Percentiles rank a stretch among this genome's conserved stretches.
phyloP scores from a whole-genome alignment of 805 yeast species.

The Barnettozyma sucrosica region DNA sequence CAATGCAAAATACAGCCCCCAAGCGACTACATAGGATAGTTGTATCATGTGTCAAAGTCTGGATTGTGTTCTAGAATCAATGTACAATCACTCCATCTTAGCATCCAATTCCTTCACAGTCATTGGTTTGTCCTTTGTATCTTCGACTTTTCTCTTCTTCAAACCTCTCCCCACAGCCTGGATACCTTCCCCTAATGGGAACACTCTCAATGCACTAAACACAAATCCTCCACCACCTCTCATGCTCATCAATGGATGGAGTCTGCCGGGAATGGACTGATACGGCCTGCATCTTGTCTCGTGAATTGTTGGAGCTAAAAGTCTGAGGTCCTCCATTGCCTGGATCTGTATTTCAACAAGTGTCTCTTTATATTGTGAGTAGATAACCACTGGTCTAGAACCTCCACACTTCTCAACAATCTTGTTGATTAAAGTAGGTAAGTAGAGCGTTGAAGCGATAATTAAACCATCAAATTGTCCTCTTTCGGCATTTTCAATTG shows the following conservation, averaged over 20 bases:
- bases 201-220: slow-evolving; percentile 70
- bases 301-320: slow-evolving; percentile 74
- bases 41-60: background rate
- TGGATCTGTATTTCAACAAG: slow-evolving; percentile 68
- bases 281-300: slow-evolving; percentile 81
- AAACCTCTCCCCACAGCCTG: slow-evolving; percentile 64
- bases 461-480: slow-evolving; percentile 72
- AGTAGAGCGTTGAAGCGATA: slow-evolving; percentile 65
- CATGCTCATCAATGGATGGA: slow-evolving; percentile 94
- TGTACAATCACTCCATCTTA: background rate
- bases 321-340: slow-evolving; percentile 59
- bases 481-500: slow-evolving; percentile 43
- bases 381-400: slow-evolving; percentile 80
- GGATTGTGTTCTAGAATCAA: background rate
- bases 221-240: slow-evolving; percentile 90
- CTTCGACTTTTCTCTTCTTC: slow-evolving; percentile 25
- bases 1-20: too few species aligned
- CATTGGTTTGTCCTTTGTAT: slow-evolving; percentile 8
- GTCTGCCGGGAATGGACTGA: slow-evolving; percentile 89
- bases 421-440: slow-evolving; percentile 56
- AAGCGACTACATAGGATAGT: too few species aligned
- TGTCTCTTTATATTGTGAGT: slow-evolving; percentile 74
- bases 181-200: slow-evolving; percentile 58
- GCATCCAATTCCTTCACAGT: background rate
- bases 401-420: slow-evolving; percentile 69